Base-by-base conservation (phyloP, 768 basidiomycete species). In the Pleurotus giganteus region DNA sequence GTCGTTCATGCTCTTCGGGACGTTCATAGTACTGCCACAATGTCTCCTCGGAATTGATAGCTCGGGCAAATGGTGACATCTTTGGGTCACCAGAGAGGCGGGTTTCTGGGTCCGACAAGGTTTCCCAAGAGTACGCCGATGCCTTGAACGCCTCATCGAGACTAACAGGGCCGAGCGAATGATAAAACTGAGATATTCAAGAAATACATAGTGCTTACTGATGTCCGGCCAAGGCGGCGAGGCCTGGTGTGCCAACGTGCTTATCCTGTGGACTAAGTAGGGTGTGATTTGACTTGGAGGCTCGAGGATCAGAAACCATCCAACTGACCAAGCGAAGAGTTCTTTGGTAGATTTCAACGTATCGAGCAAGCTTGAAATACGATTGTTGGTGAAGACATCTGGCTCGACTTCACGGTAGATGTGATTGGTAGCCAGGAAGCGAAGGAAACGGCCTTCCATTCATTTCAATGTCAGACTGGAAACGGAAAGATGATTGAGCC, bases 341-440 rank as follows among this genome's bases (percentile, higher is more conserved):
- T 67, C 70, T 43, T 58, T 55, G 31, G 57, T 61, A 8, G 64
- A 49, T 54, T 67, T 73, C 19, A 60, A 58, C 1, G 70, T 73
- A 53, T 74, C 74, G 19, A 75, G 45, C 34, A 64, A 52, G 6
- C 68, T 65, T 2, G 74, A 74, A 12, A 69, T 63, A 6, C 72
- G 69, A 46, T 71, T 78, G 55, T 74, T 70, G 2, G 71, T 65
- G 54, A 73, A 78, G 5, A 71, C 65, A 54, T 75, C 59, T 0
- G 73, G 73, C 15, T 46, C 55, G 15, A 73, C 56, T 53, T 76
- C 76, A 19, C 57, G 59, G 56, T 73, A 77, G 54, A 77, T 60
- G 54, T 76, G 73, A 46, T 69, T 64, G 1, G 67, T 70, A 7
- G 72, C 72, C 6, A 77, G 68, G 36, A 66, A 68, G 21, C 75